Conservation (phyloP, 1,284 basidiomycete genomes). For the Trichosporon faecale region DNA sequence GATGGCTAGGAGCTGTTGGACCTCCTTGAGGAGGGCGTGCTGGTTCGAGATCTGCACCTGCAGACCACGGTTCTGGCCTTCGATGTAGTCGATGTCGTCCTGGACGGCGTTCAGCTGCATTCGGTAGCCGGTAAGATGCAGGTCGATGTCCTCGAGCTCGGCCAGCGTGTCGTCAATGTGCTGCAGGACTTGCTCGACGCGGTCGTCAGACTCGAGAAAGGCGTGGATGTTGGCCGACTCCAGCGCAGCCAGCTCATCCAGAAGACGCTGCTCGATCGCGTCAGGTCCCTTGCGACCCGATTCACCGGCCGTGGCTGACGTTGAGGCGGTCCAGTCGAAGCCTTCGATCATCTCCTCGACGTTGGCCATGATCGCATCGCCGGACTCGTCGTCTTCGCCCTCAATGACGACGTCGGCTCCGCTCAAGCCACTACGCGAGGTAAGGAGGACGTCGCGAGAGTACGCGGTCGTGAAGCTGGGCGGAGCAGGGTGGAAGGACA, state of each 20-base stretch:
- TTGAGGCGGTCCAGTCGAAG: conserved; percentile 78
- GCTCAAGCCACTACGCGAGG: conserved; percentile 44
- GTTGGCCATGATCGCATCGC: conserved; percentile 76
- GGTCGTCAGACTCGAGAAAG: conserved; percentile 86
- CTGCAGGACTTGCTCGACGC: conserved; percentile 79
- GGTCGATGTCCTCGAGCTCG: conserved; percentile 83
- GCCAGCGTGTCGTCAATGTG: conserved; percentile 80
- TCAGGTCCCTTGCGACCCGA: conserved; percentile 63
- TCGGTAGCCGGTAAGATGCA: conserved; percentile 81
- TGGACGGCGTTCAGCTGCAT: conserved; percentile 88
- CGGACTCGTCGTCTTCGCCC: conserved; percentile 61
- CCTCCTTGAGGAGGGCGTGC: conserved; percentile 70
- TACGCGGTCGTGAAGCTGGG: conserved; percentile 49
- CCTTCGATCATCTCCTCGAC: conserved; percentile 99
- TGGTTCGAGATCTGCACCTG: conserved; percentile 99
- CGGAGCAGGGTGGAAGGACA: conserved; percentile 47
- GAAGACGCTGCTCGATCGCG: conserved; percentile 76
- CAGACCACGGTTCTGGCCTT: conserved; percentile 91
- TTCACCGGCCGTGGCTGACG: conserved; percentile 17
- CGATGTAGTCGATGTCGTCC: conserved; percentile 93
- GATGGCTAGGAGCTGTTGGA: conserved; percentile 85
- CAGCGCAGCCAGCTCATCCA: conserved; percentile 82
- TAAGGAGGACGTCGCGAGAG: conserved; percentile 65
- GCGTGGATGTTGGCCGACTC: conserved; percentile 98
- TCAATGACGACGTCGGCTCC: conserved; percentile 42